phyloP scores from a whole-genome alignment of 2,329 filamentous ascomycete genomes.

The Aspergillus hortae region DNA sequence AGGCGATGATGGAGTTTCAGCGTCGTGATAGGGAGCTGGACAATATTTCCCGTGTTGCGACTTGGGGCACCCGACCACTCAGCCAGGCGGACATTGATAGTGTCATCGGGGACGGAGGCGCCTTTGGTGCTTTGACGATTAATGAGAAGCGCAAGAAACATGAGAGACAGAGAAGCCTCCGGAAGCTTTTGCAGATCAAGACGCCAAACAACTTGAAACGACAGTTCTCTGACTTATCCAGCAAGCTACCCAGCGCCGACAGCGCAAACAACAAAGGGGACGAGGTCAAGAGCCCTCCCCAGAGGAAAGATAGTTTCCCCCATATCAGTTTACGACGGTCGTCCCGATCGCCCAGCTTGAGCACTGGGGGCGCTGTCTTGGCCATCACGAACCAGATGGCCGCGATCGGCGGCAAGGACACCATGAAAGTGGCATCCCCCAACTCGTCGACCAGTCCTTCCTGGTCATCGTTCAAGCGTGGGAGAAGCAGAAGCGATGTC shows the following conservation, averaged over 20 bases:
- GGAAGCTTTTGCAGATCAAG: slow-evolving; percentile 40
- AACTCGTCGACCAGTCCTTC: slow-evolving; percentile 28
- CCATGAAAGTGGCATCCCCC: slow-evolving; percentile 50
- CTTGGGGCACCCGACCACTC: slow-evolving; percentile 50
- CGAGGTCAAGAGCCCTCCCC: slow-evolving; percentile 16
- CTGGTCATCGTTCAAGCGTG: slow-evolving; percentile 50
- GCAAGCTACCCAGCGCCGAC: slow-evolving; percentile 27
- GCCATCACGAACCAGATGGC: slow-evolving; percentile 46
- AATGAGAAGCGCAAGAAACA: slow-evolving; percentile 38
- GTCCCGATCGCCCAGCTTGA: slow-evolving; percentile 37
- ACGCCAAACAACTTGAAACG: slow-evolving; percentile 45
- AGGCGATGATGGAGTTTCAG: slow-evolving; percentile 53
- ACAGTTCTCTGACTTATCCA: slow-evolving; percentile 30
- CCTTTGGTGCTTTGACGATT: slow-evolving; percentile 42
- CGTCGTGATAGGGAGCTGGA: slow-evolving; percentile 51
- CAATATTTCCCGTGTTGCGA: slow-evolving; percentile 52
- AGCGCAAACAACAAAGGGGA: slow-evolving; percentile 15
- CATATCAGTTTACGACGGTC: slow-evolving; percentile 36
- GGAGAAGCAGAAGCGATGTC: slow-evolving; percentile 57
- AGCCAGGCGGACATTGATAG: slow-evolving; percentile 51
- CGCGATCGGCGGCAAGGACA: slow-evolving; percentile 51
- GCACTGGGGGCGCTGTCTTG: slow-evolving; percentile 39
- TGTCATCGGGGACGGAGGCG: slow-evolving; percentile 42
- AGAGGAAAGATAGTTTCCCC: slow-evolving; percentile 32
- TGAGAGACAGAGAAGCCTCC: slow-evolving; percentile 46